Conservation (phyloP, 305 asterid genomes). For the Fraxinus ornus region DNA sequence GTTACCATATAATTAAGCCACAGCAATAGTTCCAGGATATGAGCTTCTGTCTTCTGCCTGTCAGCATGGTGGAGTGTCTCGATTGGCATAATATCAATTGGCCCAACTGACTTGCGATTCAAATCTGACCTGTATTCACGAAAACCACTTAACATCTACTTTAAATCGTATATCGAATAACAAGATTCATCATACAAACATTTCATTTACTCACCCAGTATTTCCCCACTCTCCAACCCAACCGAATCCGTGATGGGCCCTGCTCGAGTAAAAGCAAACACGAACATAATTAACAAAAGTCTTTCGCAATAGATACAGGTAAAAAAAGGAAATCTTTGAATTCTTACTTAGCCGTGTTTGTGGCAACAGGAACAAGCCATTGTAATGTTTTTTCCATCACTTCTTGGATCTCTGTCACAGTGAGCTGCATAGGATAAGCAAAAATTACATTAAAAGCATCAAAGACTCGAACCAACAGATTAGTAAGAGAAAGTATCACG, state of each 20-base stretch:
- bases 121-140: constrained; percentile 49
- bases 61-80: constrained; percentile 78
- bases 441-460: background rate
- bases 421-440: constrained; percentile 47
- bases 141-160: constrained; percentile 8
- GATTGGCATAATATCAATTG: constrained; percentile 51
- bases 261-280: constrained; percentile 22
- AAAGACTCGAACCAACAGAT: background rate
- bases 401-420: constrained; percentile 50
- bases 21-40: constrained; percentile 53
- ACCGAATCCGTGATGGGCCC: constrained; percentile 88
- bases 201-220: constrained; percentile 56
- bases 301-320: background rate
- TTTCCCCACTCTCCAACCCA: constrained; percentile 95
- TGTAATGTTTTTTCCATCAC: constrained; percentile 82
- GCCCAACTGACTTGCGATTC: constrained; percentile 43
- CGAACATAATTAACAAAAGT: constrained; percentile 3
- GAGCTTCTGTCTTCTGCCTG: constrained; percentile 55
- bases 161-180: background rate
- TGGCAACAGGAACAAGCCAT: constrained; percentile 75
- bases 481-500: background rate
- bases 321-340: background rate
- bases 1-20: constrained; percentile 67
- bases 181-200: background rate
- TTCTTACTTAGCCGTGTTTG: constrained; percentile 68